Percentiles rank a stretch among this genome's conserved stretches.
Evolutionary conservation across 2,329 filamentous ascomycete species (phyloP).

Genomic region (Botrytis medusae): DNA sequence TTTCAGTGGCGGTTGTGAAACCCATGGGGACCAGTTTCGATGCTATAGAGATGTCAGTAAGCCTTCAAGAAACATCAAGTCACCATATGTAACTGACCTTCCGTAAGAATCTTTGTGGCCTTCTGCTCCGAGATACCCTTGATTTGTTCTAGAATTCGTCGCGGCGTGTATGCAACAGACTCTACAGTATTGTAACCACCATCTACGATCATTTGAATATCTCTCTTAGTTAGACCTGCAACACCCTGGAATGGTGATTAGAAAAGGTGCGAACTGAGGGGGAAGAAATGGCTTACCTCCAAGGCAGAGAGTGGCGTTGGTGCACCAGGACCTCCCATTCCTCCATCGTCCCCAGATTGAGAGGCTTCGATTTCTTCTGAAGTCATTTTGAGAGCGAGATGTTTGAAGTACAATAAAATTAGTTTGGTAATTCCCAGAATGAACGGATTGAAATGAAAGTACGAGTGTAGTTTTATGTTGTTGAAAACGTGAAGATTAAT

Average conservation of each 20-base stretch:
- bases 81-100: slow-evolving; percentile 57
- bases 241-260: slow-evolving; percentile 62
- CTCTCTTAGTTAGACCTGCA: slow-evolving; percentile 85
- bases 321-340: slow-evolving; percentile 81
- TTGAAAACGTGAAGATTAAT: background rate
- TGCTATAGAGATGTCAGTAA: slow-evolving; percentile 51
- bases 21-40: slow-evolving; percentile 98
- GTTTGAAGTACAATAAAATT: background rate
- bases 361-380: slow-evolving; percentile 52
- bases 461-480: background rate
- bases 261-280: background rate
- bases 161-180: slow-evolving; percentile 88
- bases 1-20: slow-evolving; percentile 97
- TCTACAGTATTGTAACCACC: slow-evolving; percentile 95
- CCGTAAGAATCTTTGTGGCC: slow-evolving; percentile 83
- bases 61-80: background rate
- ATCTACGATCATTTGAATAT: slow-evolving; percentile 90
- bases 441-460: background rate
- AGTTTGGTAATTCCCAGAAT: background rate
- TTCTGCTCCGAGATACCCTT: slow-evolving; percentile 98
- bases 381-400: slow-evolving; percentile 27
- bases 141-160: slow-evolving; percentile 83
- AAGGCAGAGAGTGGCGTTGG: slow-evolving; percentile 83
- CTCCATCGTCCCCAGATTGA: slow-evolving; percentile 73
- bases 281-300: slow-evolving; percentile 59